A percentile compares a stretch with the other conserved stretches of the same genome.
These are phyloP conservation scores for Hypoxylon sp. DNA, from an alignment of 2,329 filamentous ascomycete genomes.

Conservation along the genomic window DNA sequence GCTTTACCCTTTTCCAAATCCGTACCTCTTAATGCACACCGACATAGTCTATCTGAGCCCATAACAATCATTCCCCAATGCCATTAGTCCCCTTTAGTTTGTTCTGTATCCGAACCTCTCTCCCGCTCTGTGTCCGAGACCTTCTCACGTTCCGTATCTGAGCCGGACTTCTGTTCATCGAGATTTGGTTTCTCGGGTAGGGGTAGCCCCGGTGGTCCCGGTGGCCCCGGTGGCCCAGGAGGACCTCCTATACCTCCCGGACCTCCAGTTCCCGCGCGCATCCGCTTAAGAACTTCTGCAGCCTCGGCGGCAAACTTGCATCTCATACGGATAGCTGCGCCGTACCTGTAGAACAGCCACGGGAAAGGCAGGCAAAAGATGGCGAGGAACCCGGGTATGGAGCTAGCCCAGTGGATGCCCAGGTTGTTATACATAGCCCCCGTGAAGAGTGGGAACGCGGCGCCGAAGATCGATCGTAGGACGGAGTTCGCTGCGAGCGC, in stretches of 20 bases:
- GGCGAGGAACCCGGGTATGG: conserved; percentile 80
- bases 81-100: conserved; percentile 1
- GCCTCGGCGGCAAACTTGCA: conserved; percentile 80
- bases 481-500: conserved; percentile 73
- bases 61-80: conserved; percentile 11
- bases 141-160: not conserved
- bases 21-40: not conserved
- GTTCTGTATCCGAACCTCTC: conserved; percentile 1
- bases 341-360: conserved; percentile 82
- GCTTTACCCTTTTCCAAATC: conserved; percentile 4
- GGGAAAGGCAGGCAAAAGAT: conserved; percentile 80
- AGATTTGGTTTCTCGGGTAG: not conserved
- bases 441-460: conserved; percentile 74
- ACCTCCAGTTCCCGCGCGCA: conserved; percentile 32
- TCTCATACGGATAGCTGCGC: conserved; percentile 71
- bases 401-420: conserved; percentile 82
- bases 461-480: conserved; percentile 72
- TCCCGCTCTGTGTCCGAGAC: not conserved
- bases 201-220: not conserved
- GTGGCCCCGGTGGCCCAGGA: conserved; percentile 20
- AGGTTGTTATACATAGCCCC: conserved; percentile 68
- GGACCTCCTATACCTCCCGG: conserved; percentile 55
- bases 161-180: not conserved
- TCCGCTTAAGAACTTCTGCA: conserved; percentile 62
- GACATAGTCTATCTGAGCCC: conserved; percentile 9